Base-by-base conservation (phyloP, 371 early-diverging fungal species). In the Conidiobolus incongruus region DNA sequence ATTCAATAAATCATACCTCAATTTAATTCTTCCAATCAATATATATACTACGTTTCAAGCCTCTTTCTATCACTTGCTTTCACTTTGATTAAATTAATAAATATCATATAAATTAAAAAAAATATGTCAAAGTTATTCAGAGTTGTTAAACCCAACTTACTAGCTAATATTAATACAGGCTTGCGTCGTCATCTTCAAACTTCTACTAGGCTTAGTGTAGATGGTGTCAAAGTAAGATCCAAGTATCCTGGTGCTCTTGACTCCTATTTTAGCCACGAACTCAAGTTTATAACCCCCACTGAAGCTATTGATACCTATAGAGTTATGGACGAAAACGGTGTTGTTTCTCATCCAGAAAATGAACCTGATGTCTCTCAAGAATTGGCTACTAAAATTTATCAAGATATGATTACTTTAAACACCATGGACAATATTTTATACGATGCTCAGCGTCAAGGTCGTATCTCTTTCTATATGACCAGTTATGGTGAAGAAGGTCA, bases 401-500 rank as follows among this genome's bases (percentile, higher is more conserved):
- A 77, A 55, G 68, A 76, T 51, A 95, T 95, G 91, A 44, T 91
- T 23, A 71, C 75, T 0, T 62, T 93, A 38, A 85, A 88, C 52
- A 66, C 72, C 22, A 84, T 93, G 82, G 96, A 95, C 56, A 53
- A 78, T 50, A 76, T 95, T 45, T 54, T 95, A 53, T 94, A 92
- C 56, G 93, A 95, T 49, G 90, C 92, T n/a, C 96, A 96, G 59
- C 70, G 95, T 7, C 96, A 96, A 57, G 96, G 96, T 8, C 80
- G 94, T 41, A 90, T 96, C 43, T 83, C 85, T 45, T 95, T 96
- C 48, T 96, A 96, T 63, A 93, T 94, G 94, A 96, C 96, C 28
- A 79, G 72, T 55, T 91, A 84, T 62, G 96, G 96, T 36, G 96
- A 96, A 64, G 96, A 95, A 59, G 95, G 91, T 15, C 75, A 79